These are phyloP conservation scores for Colletotrichum sansevieriae DNA, from an alignment of 2,329 filamentous ascomycete species.

Conservation along the genomic window DNA sequence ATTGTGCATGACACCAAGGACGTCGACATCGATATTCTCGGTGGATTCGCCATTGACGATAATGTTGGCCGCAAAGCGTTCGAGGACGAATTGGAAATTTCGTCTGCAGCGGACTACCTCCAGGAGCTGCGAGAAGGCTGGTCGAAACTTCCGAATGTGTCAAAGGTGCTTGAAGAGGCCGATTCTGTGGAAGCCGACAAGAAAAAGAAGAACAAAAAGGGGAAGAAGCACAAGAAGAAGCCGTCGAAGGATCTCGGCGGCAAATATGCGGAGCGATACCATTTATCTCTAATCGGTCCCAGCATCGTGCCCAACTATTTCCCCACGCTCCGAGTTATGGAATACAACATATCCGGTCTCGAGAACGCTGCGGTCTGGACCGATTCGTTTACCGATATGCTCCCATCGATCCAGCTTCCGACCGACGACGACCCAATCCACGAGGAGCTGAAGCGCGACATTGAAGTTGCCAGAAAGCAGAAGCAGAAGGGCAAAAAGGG, in stretches of 20 bases:
- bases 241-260: slow-evolving; percentile 75
- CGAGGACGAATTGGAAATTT: slow-evolving; percentile 69
- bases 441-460: slow-evolving; percentile 48
- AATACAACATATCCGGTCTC: slow-evolving; percentile 90
- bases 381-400: slow-evolving; percentile 45
- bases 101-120: slow-evolving; percentile 84
- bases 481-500: slow-evolving; percentile 58
- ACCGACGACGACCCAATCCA: slow-evolving; percentile 40
- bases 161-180: slow-evolving; percentile 36
- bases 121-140: slow-evolving; percentile 82
- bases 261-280: slow-evolving; percentile 86
- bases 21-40: slow-evolving; percentile 69
- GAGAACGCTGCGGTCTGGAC: slow-evolving; percentile 67
- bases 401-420: slow-evolving; percentile 7
- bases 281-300: slow-evolving; percentile 82
- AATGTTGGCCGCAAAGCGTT: slow-evolving; percentile 52
- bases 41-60: slow-evolving; percentile 46
- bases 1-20: slow-evolving; percentile 88
- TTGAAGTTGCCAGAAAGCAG: slow-evolving; percentile 51
- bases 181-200: slow-evolving; percentile 43
- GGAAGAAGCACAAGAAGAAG: slow-evolving; percentile 64
- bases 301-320: slow-evolving; percentile 95
- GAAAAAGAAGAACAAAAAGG: slow-evolving; percentile 49
- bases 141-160: slow-evolving; percentile 76
- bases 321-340: slow-evolving; percentile 88